These are phyloP conservation scores for Hansfordia pulvinata DNA, from an alignment of 2,329 filamentous ascomycete species.

Conservation along the genomic window DNA sequence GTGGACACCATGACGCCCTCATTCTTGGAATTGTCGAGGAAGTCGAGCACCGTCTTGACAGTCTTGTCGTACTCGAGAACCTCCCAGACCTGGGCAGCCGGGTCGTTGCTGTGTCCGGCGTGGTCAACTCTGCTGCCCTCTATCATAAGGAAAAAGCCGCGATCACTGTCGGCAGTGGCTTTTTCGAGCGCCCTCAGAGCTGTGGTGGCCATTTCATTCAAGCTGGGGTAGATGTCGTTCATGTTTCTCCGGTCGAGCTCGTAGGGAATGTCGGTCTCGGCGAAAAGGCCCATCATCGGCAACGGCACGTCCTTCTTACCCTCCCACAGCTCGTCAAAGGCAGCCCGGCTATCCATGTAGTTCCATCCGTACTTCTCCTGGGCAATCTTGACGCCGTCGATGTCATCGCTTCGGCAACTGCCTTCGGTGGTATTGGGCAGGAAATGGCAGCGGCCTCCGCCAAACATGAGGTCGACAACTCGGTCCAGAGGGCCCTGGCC, in stretches of 20 bases:
- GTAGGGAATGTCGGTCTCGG: constrained; percentile 71
- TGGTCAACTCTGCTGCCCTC: constrained; percentile 95
- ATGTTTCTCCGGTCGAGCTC: constrained; percentile 80
- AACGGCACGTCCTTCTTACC: constrained; percentile 55
- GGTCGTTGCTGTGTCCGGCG: constrained; percentile 76
- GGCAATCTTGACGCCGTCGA: constrained; percentile 63
- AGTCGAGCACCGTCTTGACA: constrained; percentile 72
- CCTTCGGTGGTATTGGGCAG: constrained; percentile 65
- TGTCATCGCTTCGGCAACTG: constrained; percentile 70
- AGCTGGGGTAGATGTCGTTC: constrained; percentile 69
- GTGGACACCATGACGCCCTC: constrained; percentile 78
- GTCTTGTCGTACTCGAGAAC: constrained; percentile 90
- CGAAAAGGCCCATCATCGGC: constrained; percentile 78
- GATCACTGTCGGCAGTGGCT: constrained; percentile 70
- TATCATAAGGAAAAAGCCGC: constrained; percentile 98
- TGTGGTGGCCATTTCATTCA: constrained; percentile 81
- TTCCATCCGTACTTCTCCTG: constrained; percentile 65
- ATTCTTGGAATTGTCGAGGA: constrained; percentile 59
- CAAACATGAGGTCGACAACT: constrained; percentile 83
- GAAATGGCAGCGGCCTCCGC: constrained; percentile 89
- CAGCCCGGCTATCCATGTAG: constrained; percentile 58
- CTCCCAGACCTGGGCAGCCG: constrained; percentile 75
- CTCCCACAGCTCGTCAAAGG: constrained; percentile 60
- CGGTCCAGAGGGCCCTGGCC: constrained; percentile 78
- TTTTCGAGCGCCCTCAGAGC: constrained; percentile 68